Percentiles rank a stretch among this genome's conserved stretches.
Evolutionary conservation across 2,329 filamentous ascomycete species (phyloP).

Genomic region (Cladosporium phlei): DNA sequence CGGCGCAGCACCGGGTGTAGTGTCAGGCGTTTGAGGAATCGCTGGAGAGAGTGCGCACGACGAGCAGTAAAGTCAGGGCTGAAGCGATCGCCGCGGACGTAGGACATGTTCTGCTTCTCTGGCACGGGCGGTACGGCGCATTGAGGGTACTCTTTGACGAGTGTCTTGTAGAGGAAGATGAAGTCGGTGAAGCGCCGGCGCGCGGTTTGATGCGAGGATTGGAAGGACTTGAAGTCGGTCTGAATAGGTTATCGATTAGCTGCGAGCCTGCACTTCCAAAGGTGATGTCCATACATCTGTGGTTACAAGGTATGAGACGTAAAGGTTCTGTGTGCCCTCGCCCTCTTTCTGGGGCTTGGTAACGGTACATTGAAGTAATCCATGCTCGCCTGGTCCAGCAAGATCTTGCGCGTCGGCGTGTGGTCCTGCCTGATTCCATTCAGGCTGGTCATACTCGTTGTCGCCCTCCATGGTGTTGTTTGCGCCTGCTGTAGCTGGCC

Average conservation of each 20-base stretch:
- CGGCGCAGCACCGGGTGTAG: conserved; percentile 85
- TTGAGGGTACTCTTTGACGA: conserved; percentile 81
- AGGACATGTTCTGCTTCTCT: conserved; percentile 99
- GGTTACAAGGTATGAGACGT: conserved; percentile 90
- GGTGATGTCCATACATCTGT: conserved; percentile 60
- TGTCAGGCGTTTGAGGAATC: conserved; percentile 80
- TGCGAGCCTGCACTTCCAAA: background rate
- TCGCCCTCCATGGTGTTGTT: conserved; percentile 25
- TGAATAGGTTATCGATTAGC: conserved; percentile 35
- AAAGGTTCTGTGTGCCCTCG: conserved; percentile 92
- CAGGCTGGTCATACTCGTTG: conserved; percentile 70
- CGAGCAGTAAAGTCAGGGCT: conserved; percentile 86
- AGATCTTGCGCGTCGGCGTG: conserved; percentile 54
- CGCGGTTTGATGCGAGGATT: conserved; percentile 71
- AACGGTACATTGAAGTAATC: conserved; percentile 78
- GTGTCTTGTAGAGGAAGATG: conserved; percentile 88
- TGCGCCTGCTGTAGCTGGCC: conserved; percentile 1
- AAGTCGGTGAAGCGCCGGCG: conserved; percentile 97
- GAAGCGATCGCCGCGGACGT: conserved; percentile 93
- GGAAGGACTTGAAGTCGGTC: conserved; percentile 93
- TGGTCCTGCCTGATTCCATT: conserved; percentile 58
- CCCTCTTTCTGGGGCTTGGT: conserved; percentile 86
- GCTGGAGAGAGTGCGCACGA: conserved; percentile 82
- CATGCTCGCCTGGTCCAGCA: conserved; percentile 60
- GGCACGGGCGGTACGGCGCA: conserved; percentile 90